A percentile compares a stretch with the other conserved stretches of the same genome.
These are phyloP conservation scores for Puccinellia tenuiflora DNA, from an alignment of 176 grass and related monocot species.

Conservation along the genomic window DNA sequence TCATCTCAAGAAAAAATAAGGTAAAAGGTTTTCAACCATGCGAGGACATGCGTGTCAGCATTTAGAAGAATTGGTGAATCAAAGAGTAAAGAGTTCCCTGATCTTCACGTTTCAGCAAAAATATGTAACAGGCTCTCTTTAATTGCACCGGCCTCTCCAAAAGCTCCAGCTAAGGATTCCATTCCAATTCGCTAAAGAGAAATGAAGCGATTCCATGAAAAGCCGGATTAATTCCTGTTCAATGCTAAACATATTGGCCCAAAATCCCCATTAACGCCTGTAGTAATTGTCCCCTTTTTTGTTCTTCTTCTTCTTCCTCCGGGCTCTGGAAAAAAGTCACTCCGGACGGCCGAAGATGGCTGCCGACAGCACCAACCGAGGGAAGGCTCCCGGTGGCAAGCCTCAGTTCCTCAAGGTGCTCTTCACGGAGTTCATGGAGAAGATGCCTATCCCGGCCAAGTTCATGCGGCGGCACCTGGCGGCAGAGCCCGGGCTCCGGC, in stretches of 20 bases:
- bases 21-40: not conserved
- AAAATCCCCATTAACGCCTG: not conserved
- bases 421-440: slow-evolving; percentile 2
- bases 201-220: slow-evolving; percentile 6
- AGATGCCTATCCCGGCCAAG: not conserved
- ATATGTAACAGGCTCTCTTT: not conserved
- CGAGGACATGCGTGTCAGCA: too few relatives aligned
- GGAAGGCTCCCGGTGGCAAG: slow-evolving; percentile 4
- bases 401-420: slow-evolving; percentile 17
- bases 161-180: not conserved
- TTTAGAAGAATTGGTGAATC: not conserved
- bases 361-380: not conserved
- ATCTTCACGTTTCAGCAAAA: not conserved
- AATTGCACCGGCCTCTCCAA: not conserved
- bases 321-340: not conserved
- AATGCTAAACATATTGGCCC: not conserved
- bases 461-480: not conserved
- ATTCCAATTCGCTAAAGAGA: not conserved
- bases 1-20: too few relatives aligned
- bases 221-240: not conserved
- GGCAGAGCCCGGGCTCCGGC: not conserved
- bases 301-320: not conserved
- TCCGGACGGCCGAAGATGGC: not conserved
- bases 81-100: not conserved
- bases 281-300: not conserved